These are phyloP conservation scores for Nematocida sp. DNA, from an alignment of 371 early-diverging fungal species.

Conservation along the genomic window DNA sequence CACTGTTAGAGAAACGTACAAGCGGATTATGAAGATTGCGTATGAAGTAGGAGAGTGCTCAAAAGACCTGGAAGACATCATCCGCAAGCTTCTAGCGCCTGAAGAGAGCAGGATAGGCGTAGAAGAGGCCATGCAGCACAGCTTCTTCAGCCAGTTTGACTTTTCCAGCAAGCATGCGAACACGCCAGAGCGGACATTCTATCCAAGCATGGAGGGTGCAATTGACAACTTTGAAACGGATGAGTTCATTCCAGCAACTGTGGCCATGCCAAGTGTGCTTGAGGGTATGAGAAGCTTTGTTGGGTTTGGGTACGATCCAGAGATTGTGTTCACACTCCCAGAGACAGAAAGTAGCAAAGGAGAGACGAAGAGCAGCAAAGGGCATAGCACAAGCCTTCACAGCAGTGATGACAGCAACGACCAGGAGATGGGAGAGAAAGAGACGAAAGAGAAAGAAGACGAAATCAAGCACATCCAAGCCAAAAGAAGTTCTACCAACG, in stretches of 20 bases:
- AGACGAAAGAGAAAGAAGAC: too few relatives aligned
- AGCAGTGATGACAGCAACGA: too few relatives aligned
- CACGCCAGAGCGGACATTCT: conserved; percentile 69
- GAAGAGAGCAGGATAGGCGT: conserved; percentile 67
- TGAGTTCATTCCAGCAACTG: conserved; percentile 63
- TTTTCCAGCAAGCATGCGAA: conserved; percentile 68
- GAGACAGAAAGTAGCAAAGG: neutral
- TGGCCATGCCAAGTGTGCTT: conserved; percentile 53
- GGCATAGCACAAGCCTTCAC: too few relatives aligned
- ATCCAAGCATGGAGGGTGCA: conserved; percentile 72
- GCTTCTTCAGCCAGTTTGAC: conserved; percentile 76
- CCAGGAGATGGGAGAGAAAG: too few relatives aligned
- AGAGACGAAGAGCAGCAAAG: neutral
- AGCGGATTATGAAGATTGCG: conserved; percentile 66
- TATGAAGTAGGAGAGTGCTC: conserved; percentile 46
- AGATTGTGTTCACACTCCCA: neutral
- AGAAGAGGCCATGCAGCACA: conserved; percentile 72
- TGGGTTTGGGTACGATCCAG: conserved; percentile 64
- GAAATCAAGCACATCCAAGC: too few relatives aligned
- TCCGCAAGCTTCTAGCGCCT: conserved; percentile 61
- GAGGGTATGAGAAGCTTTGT: conserved; percentile 56
- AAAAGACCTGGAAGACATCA: conserved; percentile 57
- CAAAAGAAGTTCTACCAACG: too few relatives aligned
- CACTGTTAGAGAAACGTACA: conserved; percentile 85
- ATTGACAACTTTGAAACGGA: conserved; percentile 70